Evolutionary conservation across 192 early-diverging fungal genomes (phyloP), one percentile per base, ranked within the genome.

Genomic region (Coemansia sp.): DNA sequence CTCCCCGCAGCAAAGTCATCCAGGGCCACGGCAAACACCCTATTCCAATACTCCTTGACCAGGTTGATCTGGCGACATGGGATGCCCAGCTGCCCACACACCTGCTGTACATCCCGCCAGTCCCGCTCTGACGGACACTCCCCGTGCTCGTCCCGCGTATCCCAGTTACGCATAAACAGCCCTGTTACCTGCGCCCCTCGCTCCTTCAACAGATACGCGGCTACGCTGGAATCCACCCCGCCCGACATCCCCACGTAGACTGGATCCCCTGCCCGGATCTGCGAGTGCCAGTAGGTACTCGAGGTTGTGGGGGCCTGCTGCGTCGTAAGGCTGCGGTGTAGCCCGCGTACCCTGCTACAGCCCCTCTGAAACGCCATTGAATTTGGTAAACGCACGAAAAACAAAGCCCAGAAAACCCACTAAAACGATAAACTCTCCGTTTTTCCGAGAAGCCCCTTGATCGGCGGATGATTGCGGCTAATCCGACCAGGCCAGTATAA

Each of bases 161-260:
- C 93, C 95, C 95, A 96, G 65, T 96, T 98, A 47, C 82, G 84
- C 95, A 98, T 96, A 56, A 87, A 96, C 10, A 94, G 66, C 1
- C 80, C 95, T 29, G 84, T 75, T 1, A 94, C 83, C 11, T 80
- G 38, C 47, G 75, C 53, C n/a, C 75, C 77, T 22, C 80, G 75
- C 13, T 67, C 49, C 27, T 84, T 67, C 1, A 98, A 64, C 11
- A 98, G 62, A 21, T 85, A 58, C 0, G 91, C 91, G 8, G 85
- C 80, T 13, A 95, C 88, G 51, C 85, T 87, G 1, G 91, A 94
- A 49, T 98, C 95, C 0, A 98, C 91, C 1, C 95, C 95, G 21
- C 95, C 95, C 0, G 92, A 94, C 85, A 98, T 86, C 12, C 84
- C 84, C 2, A 98, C 57, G 5, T 86, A 76, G 3, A 97, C 87